These are phyloP conservation scores for Mallotus nudiflorus DNA, from an alignment of 345 rosid species.

Conservation along the genomic window DNA sequence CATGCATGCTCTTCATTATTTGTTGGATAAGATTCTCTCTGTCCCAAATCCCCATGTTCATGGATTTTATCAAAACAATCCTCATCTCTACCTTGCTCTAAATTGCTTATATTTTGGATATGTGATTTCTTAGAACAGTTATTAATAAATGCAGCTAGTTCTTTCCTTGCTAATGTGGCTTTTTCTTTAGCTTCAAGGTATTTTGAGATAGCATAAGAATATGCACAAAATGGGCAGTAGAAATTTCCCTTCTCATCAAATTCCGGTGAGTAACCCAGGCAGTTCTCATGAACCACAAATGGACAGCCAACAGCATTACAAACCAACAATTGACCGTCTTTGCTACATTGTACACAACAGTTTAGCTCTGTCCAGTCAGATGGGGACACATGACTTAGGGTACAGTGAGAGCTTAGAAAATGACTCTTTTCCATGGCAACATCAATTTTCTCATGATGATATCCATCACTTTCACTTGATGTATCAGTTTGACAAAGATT, in stretches of 20 bases:
- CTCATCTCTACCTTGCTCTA: slow-evolving; percentile 22
- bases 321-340: slow-evolving; percentile 43
- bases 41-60: slow-evolving; percentile 20
- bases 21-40: slow-evolving; percentile 9
- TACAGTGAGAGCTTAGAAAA: slow-evolving; percentile 38
- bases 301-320: slow-evolving; percentile 50
- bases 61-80: slow-evolving; percentile 2
- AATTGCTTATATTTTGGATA: slow-evolving; percentile 12
- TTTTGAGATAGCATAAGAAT: slow-evolving; percentile 43
- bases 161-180: slow-evolving; percentile 39
- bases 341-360: slow-evolving; percentile 52
- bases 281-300: slow-evolving; percentile 47
- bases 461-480: slow-evolving; percentile 26
- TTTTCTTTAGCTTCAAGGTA: slow-evolving; percentile 42
- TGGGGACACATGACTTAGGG: slow-evolving; percentile 18
- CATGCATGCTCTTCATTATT: slow-evolving; percentile 8
- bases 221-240: slow-evolving; percentile 59
- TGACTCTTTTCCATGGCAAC: slow-evolving; percentile 34
- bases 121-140: slow-evolving; percentile 13
- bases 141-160: slow-evolving; percentile 35
- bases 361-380: slow-evolving; percentile 37
- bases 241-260: slow-evolving; percentile 42
- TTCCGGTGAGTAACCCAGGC: slow-evolving; percentile 41
- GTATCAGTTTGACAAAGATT: slow-evolving; percentile 29
- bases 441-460: slow-evolving; percentile 27